These are phyloP conservation scores for Thielaviopsis populi DNA, from an alignment of 2,329 filamentous ascomycete species.

Conservation along the genomic window DNA sequence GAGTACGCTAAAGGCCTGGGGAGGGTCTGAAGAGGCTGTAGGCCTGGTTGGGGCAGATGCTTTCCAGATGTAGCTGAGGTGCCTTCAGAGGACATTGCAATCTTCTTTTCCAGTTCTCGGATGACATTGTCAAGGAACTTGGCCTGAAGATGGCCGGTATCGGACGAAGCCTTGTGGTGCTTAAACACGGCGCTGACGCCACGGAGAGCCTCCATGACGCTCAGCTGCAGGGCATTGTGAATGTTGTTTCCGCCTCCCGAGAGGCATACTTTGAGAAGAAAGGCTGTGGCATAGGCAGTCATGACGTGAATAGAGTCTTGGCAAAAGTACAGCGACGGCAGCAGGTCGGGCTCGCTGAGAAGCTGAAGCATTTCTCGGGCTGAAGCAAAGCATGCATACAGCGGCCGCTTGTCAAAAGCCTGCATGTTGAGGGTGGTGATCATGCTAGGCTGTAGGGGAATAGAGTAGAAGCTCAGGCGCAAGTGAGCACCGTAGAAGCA, in stretches of 20 bases:
- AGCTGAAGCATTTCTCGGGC: constrained; percentile 24
- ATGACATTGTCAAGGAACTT: constrained; percentile 21
- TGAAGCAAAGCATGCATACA: constrained; percentile 23
- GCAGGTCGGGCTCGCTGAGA: constrained; percentile 21
- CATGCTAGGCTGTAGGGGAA: constrained; percentile 24
- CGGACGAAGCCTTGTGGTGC: constrained; percentile 21
- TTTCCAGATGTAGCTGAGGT: not conserved
- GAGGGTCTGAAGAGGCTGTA: not conserved
- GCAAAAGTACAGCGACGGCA: constrained; percentile 25
- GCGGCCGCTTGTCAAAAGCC: constrained; percentile 21
- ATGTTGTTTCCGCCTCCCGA: constrained; percentile 11
- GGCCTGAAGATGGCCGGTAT: constrained; percentile 23
- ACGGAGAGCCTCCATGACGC: constrained; percentile 17
- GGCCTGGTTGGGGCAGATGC: no score
- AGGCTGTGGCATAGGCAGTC: constrained; percentile 28
- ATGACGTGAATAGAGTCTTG: constrained; percentile 30
- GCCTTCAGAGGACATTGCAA: not conserved
- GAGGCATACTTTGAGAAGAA: constrained; percentile 24
- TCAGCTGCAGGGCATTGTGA: constrained; percentile 14
- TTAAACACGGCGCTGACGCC: constrained; percentile 20
- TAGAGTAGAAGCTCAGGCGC: constrained; percentile 26
- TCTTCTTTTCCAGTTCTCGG: constrained; percentile 14
- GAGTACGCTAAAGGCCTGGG: not conserved
- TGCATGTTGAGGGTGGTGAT: constrained; percentile 20
- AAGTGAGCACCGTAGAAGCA: constrained; percentile 28